Conservation (phyloP, 352 stramenopile species). For the Albugo laibachii region DNA sequence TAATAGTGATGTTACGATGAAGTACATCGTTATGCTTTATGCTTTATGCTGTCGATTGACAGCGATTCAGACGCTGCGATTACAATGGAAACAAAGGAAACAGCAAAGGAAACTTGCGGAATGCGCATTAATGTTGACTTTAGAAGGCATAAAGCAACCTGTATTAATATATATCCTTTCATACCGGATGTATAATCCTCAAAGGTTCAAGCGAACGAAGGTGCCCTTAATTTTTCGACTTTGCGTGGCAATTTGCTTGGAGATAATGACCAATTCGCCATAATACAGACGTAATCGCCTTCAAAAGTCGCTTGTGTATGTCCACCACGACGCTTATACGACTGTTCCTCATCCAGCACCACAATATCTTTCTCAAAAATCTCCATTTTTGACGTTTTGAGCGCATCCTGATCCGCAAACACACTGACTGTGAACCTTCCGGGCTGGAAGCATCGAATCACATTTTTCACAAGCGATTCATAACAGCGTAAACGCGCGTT, state of each 20-base stretch:
- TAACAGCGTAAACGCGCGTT: constrained; percentile 80
- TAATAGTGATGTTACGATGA: no score
- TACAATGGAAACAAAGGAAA: no score
- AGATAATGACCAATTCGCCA: constrained; percentile 52
- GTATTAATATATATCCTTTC: no score
- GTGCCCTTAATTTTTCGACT: constrained; percentile 44
- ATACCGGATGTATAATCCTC: no score
- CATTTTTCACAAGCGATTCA: constrained; percentile 90
- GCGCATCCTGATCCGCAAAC: constrained; percentile 77
- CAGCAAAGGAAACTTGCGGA: no score
- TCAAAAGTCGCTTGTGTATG: constrained; percentile 75
- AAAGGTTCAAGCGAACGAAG: constrained; percentile 25
- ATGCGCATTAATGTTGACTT: no score
- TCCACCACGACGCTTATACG: constrained; percentile 65
- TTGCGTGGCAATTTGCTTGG: constrained; percentile 22
- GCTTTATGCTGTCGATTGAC: no score
- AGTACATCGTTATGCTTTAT: no score
- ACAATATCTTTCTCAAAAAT: constrained; percentile 59
- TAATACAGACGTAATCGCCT: constrained; percentile 67
- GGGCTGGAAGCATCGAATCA: constrained; percentile 94
- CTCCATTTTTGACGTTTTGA: constrained; percentile 41
- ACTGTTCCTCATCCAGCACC: constrained; percentile 45
- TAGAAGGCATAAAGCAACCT: no score
- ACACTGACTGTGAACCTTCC: constrained; percentile 95
- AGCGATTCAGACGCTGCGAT: no score